Conservation (phyloP, 371 early-diverging fungal genomes). For the Neoconidiobolus thromboides region DNA sequence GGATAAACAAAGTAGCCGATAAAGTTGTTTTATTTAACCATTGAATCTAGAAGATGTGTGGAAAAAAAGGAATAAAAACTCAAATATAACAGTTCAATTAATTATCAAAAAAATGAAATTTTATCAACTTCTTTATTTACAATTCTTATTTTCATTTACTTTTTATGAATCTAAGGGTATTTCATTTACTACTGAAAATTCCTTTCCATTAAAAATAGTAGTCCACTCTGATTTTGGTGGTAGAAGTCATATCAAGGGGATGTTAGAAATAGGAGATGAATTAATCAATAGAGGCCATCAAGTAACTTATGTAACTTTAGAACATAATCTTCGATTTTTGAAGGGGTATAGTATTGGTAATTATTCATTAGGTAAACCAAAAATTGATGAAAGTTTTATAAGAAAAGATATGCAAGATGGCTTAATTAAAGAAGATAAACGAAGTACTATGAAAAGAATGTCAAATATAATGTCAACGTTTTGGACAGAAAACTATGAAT, state of each 20-base stretch:
- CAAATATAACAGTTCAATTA: no score
- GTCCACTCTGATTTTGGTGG: not conserved
- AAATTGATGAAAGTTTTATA: not conserved
- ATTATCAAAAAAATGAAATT: no score
- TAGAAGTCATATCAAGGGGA: not conserved
- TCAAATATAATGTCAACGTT: not conserved
- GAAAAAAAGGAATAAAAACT: no score
- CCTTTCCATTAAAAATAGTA: no score
- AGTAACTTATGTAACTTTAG: not conserved
- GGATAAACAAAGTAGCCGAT: no score
- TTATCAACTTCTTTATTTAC: no score
- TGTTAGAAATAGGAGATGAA: not conserved
- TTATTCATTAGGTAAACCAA: not conserved
- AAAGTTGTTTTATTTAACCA: no score
- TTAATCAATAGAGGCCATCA: not conserved
- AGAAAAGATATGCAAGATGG: not conserved
- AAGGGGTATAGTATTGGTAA: not conserved
- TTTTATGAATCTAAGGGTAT: no score
- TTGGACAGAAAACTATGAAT: no score
- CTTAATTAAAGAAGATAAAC: not conserved
- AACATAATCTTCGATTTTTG: not conserved
- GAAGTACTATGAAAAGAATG: not conserved
- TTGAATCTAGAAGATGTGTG: no score
- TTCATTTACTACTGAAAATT: no score
- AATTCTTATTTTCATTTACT: no score